Percentiles rank a stretch among this genome's conserved stretches.
Evolutionary conservation across 2,329 filamentous ascomycete species (phyloP).

Genomic region (Aspergillus ochraceus): DNA sequence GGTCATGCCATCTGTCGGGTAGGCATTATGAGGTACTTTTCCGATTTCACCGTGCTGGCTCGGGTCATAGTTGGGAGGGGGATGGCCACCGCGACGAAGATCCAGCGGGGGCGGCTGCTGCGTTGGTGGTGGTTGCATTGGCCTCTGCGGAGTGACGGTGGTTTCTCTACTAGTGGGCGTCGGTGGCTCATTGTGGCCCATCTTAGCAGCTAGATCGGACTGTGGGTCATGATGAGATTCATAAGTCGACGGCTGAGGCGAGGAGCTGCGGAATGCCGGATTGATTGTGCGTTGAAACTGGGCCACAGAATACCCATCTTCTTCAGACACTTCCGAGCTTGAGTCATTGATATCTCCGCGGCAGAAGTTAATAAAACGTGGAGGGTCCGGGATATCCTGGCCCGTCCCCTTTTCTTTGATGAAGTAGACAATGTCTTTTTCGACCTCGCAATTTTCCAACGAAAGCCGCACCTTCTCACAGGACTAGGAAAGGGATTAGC

Average conservation of each 20-base stretch:
- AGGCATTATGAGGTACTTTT: constrained; percentile 83
- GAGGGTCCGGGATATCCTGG: constrained; percentile 94
- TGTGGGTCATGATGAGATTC: constrained; percentile 90
- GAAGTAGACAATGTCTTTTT: constrained; percentile 87
- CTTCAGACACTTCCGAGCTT: constrained; percentile 79
- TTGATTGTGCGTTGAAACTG: constrained; percentile 96
- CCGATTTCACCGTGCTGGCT: constrained; percentile 67
- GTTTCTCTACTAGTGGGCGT: constrained; percentile 53
- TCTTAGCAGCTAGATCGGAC: constrained; percentile 67
- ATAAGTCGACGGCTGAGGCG: constrained; percentile 88
- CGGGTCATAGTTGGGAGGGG: constrained; percentile 50
- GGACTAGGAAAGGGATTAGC: constrained; percentile 49
- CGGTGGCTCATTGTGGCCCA: constrained; percentile 59
- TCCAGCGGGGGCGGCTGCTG: constrained; percentile 39
- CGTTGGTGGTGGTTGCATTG: constrained; percentile 22
- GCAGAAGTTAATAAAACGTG: constrained; percentile 98
- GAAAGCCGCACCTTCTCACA: constrained; percentile 95
- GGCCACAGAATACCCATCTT: constrained; percentile 95
- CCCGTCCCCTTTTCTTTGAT: constrained; percentile 88
- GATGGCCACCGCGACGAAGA: constrained; percentile 39
- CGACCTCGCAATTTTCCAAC: constrained; percentile 92
- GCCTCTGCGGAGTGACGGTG: constrained; percentile 55
- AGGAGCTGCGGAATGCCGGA: constrained; percentile 91
- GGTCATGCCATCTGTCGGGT: constrained; percentile 94
- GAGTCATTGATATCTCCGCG: constrained; percentile 75